Percentiles rank a stretch among this genome's conserved stretches.
Conservation (phyloP, 1,139 yeast genomes). For the Hansenula sp. region DNA sequence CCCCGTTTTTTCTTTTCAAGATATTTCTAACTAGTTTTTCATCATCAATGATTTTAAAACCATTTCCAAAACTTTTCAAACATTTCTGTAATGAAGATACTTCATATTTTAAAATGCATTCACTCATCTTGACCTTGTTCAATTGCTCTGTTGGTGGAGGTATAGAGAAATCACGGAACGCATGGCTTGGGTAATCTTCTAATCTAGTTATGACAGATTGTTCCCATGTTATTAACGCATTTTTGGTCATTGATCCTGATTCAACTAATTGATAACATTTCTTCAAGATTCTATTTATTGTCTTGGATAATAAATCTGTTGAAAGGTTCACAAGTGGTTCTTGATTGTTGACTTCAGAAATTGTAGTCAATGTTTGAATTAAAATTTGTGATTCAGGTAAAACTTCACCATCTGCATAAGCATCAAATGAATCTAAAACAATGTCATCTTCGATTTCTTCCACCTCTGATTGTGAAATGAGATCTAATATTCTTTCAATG, state of each 20-base stretch:
- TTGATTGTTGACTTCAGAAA: constrained; percentile 33
- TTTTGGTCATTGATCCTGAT: constrained; percentile 24
- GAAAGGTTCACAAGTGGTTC: constrained; percentile 46
- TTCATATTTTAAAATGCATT: constrained; percentile 52
- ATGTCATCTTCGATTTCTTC: constrained; percentile 45
- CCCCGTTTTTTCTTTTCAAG: constrained; percentile 43
- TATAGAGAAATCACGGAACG: constrained; percentile 20
- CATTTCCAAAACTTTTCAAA: constrained; percentile 29
- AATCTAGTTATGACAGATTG: constrained; percentile 24
- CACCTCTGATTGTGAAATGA: constrained; percentile 24
- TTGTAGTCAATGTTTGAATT: constrained; percentile 46
- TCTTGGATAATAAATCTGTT: constrained; percentile 28
- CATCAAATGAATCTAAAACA: constrained; percentile 59
- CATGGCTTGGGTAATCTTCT: constrained; percentile 27
- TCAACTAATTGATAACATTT: constrained; percentile 30
- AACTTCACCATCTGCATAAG: constrained; percentile 53
- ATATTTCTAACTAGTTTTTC: constrained; percentile 54
- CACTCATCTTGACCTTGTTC: constrained; percentile 40
- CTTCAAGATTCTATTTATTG: constrained; percentile 33
- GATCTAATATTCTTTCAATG: constrained; percentile 23
- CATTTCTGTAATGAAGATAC: constrained; percentile 44
- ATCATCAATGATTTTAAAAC: constrained; percentile 47
- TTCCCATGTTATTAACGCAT: constrained; percentile 23
- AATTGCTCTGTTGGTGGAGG: constrained; percentile 17
- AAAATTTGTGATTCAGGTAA: constrained; percentile 52